These are phyloP conservation scores for Fraxinus excelsior DNA, from an alignment of 257 asterid genomes.

Conservation along the genomic window DNA sequence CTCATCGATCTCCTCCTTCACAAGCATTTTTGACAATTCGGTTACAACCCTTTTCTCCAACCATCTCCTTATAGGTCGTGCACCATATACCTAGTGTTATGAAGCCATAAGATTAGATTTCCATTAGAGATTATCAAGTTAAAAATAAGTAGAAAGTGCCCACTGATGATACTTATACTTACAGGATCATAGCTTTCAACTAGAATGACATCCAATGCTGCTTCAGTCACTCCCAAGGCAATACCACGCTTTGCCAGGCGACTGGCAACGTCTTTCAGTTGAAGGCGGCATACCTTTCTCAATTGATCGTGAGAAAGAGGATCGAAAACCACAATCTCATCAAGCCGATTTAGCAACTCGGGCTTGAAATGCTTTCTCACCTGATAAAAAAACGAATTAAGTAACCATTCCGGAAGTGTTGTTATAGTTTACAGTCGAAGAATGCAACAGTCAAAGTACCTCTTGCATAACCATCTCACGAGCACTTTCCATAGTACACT, in stretches of 20 bases:
- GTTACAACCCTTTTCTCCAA: slow-evolving; percentile 87
- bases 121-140: too few relatives aligned
- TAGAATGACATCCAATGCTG: slow-evolving; percentile 70
- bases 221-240: slow-evolving; percentile 76
- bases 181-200: slow-evolving; percentile 87
- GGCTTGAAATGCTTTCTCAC: slow-evolving; percentile 95
- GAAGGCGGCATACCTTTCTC: slow-evolving; percentile 79
- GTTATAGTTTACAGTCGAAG: too few relatives aligned
- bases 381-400: slow-evolving; percentile 21
- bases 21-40: slow-evolving; percentile 76
- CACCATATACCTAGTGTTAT: slow-evolving; percentile 65
- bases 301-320: slow-evolving; percentile 85
- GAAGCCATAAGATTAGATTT: not conserved
- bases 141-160: not conserved
- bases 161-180: slow-evolving; percentile 15
- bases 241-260: slow-evolving; percentile 89
- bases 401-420: not conserved
- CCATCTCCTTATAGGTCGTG: slow-evolving; percentile 93
- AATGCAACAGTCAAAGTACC: slow-evolving; percentile 28
- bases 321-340: slow-evolving; percentile 88
- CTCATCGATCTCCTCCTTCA: slow-evolving; percentile 82
- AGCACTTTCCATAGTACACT: slow-evolving; percentile 69
- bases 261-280: slow-evolving; percentile 74
- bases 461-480: slow-evolving; percentile 89
- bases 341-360: slow-evolving; percentile 76